A percentile compares a stretch with the other conserved stretches of the same genome.
Conservation (phyloP, 2,329 filamentous ascomycete genomes). For the Aspergillus sp. region DNA sequence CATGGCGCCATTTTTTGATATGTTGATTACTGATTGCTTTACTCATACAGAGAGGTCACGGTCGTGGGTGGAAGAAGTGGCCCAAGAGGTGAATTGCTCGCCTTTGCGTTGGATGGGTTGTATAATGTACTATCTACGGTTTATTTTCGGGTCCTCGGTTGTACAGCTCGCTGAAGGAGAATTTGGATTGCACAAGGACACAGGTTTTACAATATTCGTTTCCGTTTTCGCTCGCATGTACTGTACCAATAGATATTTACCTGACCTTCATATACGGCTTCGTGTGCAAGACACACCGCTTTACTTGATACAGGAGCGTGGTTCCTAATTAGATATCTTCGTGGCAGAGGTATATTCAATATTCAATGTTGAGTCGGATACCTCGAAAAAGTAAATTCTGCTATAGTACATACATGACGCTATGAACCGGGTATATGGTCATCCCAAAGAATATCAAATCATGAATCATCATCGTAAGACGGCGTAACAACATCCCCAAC, state of each 20-base stretch:
- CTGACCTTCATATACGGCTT: slow-evolving; percentile 2
- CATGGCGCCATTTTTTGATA: neutral
- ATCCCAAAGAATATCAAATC: neutral
- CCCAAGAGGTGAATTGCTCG: slow-evolving; percentile 51
- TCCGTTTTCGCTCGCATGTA: slow-evolving; percentile 10
- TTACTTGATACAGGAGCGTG: neutral
- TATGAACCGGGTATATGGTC: neutral
- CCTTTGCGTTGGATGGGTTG: slow-evolving; percentile 6
- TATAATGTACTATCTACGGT: slow-evolving; percentile 19
- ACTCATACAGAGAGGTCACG: slow-evolving; percentile 63
- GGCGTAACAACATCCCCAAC: slow-evolving; percentile 43
- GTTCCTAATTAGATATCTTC: neutral
- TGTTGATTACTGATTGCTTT: slow-evolving; percentile 33
- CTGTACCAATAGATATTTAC: slow-evolving; percentile 22
- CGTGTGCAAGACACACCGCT: slow-evolving; percentile 6
- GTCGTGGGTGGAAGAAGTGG: slow-evolving; percentile 73
- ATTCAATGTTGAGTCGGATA: neutral
- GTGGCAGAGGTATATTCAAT: neutral
- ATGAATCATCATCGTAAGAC: slow-evolving; percentile 22
- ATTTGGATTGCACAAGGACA: slow-evolving; percentile 12
- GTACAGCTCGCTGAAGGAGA: slow-evolving; percentile 1
- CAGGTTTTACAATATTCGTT: slow-evolving; percentile 12
- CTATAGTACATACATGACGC: neutral
- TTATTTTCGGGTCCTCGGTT: slow-evolving; percentile 10
- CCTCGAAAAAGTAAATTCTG: neutral